Base-by-base conservation (phyloP, 2,329 filamentous ascomycete species). In the Hyphodiscus sp. region DNA sequence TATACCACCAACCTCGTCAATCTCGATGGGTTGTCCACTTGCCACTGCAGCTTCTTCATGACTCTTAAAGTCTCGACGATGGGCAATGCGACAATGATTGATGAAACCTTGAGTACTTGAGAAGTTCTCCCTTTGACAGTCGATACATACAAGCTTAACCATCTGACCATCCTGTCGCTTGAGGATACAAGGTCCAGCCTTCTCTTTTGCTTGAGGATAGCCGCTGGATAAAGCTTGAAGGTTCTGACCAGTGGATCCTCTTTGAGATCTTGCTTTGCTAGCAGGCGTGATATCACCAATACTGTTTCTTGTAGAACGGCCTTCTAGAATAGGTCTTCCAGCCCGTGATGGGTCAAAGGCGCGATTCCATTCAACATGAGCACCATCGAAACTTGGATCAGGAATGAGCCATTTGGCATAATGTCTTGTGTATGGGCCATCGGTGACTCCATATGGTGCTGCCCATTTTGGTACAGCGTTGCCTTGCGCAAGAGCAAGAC, bases 31-130 rank as follows among this genome's bases (percentile, higher is more conserved):
- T 61, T 91, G 85, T 50, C 94, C 94, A 63, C 90, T 95, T 55
- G 88, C 87, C 52, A 91, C 79, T 33, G 92, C 94, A 58, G 94
- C 94, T 65, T 91, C 89, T 69, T 97, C 92, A 66, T 99, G 94
- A 63, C 90, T 96, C 73, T 95, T 92, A 76, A 91, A 97, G 59
- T 95, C 91, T 55, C 89, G 81, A 68, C 87, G 88, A 72, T 99
- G 94, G 23, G 91, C 91, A 64, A 99, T 97, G 53, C 94, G 90
- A 69, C 92, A 97, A 68, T 99, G 94, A 67, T 99, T 99, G 74
- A 99, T 94, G 72, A 97, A 97, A n/a, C 94, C 94, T 70, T 97
- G 94, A 0, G 91, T 95, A 73, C 91, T 97, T 52, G 87, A 91
- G 67, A 97, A 97, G 69, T 96, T 89, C 68, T 90, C 89, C 59